Conservation (phyloP, 495 filamentous ascomycete species). For the Aspergillus nidulans region DNA sequence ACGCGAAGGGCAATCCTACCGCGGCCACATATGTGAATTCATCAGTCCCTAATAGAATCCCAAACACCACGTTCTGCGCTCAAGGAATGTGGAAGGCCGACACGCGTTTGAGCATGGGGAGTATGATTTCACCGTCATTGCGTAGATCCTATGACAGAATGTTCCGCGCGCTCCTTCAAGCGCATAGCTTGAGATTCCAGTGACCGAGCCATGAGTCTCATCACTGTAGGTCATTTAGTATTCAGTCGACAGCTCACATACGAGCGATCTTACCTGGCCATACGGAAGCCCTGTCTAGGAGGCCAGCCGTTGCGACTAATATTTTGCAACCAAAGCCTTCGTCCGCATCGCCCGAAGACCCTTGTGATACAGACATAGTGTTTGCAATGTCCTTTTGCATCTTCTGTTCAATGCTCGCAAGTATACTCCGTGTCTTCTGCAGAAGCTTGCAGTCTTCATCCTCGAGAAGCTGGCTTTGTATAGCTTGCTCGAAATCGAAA, state of each 20-base stretch:
- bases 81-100: neutral
- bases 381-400: conserved; percentile 55
- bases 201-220: conserved; percentile 80
- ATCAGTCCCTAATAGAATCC: too few relatives aligned
- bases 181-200: conserved; percentile 81
- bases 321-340: conserved; percentile 83
- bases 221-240: conserved; percentile 55
- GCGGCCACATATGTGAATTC: too few relatives aligned
- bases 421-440: conserved; percentile 75
- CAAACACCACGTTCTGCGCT: neutral
- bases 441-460: conserved; percentile 89
- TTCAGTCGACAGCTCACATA: neutral
- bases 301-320: conserved; percentile 77
- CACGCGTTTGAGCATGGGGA: neutral
- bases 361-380: conserved; percentile 43
- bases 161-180: conserved; percentile 67
- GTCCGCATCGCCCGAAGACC: conserved; percentile 56
- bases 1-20: too few relatives aligned
- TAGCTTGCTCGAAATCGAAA: conserved; percentile 70
- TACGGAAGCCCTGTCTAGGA: conserved; percentile 83
- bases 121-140: neutral
- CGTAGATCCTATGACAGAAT: conserved; percentile 48
- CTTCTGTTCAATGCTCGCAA: conserved; percentile 75
- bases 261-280: conserved; percentile 72
- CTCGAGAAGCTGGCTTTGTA: conserved; percentile 84